Evolutionary conservation across 2,329 filamentous ascomycete species (phyloP).

Genomic region (Botryotinia narcissicola): DNA sequence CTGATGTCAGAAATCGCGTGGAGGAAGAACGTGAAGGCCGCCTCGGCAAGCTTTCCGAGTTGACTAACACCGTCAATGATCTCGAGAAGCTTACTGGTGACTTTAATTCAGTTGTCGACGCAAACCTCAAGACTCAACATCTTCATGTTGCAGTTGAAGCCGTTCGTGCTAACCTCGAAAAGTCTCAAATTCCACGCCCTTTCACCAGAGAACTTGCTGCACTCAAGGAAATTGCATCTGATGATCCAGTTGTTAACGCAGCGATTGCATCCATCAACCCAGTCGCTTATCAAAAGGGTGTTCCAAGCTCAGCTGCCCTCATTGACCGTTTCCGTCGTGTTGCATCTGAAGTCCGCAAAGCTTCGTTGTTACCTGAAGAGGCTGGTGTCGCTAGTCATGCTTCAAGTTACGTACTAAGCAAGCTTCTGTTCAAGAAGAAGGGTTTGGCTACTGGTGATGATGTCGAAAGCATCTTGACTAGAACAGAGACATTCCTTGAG

Average conservation of each 20-base stretch:
- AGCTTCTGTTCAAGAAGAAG: conserved; percentile 94
- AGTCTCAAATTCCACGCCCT: conserved; percentile 70
- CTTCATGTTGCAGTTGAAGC: conserved; percentile 94
- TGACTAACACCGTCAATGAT: conserved; percentile 74
- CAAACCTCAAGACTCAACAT: conserved; percentile 91
- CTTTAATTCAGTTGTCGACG: conserved; percentile 88
- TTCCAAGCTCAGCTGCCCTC: conserved; percentile 78
- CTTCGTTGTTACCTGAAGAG: conserved; percentile 84
- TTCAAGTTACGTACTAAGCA: conserved; percentile 84
- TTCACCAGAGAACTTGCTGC: conserved; percentile 93
- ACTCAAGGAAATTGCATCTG: conserved; percentile 83
- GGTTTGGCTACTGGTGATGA: conserved; percentile 80
- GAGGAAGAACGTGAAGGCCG: conserved; percentile 86
- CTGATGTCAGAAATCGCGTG: conserved; percentile 75
- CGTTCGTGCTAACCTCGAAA: conserved; percentile 78
- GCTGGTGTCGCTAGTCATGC: conserved; percentile 94
- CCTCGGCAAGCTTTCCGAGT: conserved; percentile 78
- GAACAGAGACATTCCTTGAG: conserved; percentile 86
- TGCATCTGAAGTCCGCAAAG: conserved; percentile 89
- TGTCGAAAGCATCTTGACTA: conserved; percentile 87
- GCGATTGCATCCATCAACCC: conserved; percentile 98
- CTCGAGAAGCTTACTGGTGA: conserved; percentile 83
- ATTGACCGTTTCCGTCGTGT: conserved; percentile 96
- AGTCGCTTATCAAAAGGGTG: conserved; percentile 84
- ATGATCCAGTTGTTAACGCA: conserved; percentile 83